Percentiles rank a stretch among this genome's conserved stretches.
These are phyloP conservation scores for Podospora tetraspora DNA, from an alignment of 495 filamentous ascomycete genomes.

Conservation along the genomic window DNA sequence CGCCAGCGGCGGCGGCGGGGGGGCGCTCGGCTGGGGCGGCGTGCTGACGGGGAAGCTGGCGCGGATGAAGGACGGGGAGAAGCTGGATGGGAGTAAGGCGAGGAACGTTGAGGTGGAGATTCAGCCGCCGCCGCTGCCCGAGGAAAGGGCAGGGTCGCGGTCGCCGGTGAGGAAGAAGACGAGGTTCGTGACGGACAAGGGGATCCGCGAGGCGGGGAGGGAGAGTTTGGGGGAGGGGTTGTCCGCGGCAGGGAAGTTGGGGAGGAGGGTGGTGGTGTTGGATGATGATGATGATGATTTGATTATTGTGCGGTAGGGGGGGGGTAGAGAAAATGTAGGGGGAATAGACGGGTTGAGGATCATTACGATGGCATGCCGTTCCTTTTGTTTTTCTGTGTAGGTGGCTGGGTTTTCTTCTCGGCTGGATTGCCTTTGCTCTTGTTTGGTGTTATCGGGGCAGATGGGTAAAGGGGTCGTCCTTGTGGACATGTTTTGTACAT, in stretches of 20 bases:
- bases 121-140: not conserved
- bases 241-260: constrained; percentile 11
- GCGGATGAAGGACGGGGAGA: constrained; percentile 52
- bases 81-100: constrained; percentile 22
- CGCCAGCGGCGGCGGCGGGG: constrained; percentile 7
- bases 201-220: constrained; percentile 68
- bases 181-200: constrained; percentile 70
- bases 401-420: not conserved
- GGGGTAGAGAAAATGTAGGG: not conserved
- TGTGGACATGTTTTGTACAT: not conserved
- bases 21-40: constrained; percentile 47
- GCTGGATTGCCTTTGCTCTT: not conserved
- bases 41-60: constrained; percentile 42
- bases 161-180: constrained; percentile 69
- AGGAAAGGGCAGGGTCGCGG: constrained; percentile 15
- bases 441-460: not conserved
- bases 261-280: constrained; percentile 17
- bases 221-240: constrained; percentile 58
- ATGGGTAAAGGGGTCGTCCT: not conserved
- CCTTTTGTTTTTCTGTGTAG: not conserved
- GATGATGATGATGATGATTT: constrained; percentile 26
- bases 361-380: not conserved
- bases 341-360: not conserved
- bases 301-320: constrained; percentile 25
- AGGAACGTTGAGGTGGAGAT: not conserved